A percentile compares a stretch with the other conserved stretches of the same genome.
phyloP scores from a whole-genome alignment of 371 early-diverging fungal species.

The Apophysomyces trapeziformis region DNA sequence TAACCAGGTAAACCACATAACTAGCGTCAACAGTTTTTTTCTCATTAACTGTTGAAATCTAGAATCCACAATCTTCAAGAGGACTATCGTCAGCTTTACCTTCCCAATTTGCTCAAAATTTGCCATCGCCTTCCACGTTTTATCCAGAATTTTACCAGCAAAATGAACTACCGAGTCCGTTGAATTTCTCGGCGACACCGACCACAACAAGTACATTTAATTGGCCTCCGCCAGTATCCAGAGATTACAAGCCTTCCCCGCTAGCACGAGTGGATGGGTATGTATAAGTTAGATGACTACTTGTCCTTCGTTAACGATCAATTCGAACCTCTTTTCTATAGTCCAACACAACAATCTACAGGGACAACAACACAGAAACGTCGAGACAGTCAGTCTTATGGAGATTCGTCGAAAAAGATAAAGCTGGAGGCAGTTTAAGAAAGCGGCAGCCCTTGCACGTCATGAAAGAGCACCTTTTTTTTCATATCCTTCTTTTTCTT shows the following conservation, averaged over 20 bases:
- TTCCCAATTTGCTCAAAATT: slow-evolving; percentile 73
- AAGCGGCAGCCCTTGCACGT: neutral
- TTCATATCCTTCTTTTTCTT: neutral
- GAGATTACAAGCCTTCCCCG: slow-evolving; percentile 32
- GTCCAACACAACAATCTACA: neutral
- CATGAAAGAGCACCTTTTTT: neutral
- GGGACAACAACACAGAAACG: slow-evolving; percentile 17
- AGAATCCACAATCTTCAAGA: slow-evolving; percentile 18
- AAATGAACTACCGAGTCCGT: slow-evolving; percentile 65
- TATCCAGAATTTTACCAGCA: slow-evolving; percentile 77
- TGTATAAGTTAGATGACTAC: neutral
- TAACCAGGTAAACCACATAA: neutral
- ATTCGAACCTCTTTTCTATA: neutral
- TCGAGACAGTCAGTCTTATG: slow-evolving; percentile 13
- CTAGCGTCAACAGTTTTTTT: neutral
- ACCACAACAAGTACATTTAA: slow-evolving; percentile 58
- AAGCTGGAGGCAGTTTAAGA: slow-evolving; percentile 14
- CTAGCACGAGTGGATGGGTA: slow-evolving; percentile 17
- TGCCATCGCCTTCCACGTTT: slow-evolving; percentile 78
- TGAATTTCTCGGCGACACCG: slow-evolving; percentile 67
- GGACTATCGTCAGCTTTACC: slow-evolving; percentile 50
- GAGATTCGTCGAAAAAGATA: slow-evolving; percentile 12
- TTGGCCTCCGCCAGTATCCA: slow-evolving; percentile 54
- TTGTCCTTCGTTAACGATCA: neutral
- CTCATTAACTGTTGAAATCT: neutral